phyloP scores from a whole-genome alignment of 805 yeast genomes.

The Zygosaccharomyces rouxii region DNA sequence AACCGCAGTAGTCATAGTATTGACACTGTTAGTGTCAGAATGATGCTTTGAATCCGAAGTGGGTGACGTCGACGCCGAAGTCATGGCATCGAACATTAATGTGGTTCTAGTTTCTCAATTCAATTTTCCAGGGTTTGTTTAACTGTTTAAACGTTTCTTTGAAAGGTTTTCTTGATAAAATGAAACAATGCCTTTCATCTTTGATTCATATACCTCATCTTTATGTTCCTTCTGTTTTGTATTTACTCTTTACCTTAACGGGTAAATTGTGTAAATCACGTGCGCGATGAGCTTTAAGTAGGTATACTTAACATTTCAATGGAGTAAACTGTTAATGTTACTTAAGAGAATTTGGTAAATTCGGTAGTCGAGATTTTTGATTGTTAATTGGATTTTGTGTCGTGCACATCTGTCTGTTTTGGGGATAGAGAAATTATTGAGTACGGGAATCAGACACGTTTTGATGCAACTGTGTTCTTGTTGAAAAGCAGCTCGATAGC shows the following conservation, averaged over 20 bases:
- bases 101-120: not conserved
- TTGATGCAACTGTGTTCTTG: no score
- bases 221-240: conserved; percentile 12
- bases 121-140: not conserved
- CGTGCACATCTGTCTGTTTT: not conserved
- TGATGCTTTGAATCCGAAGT: conserved; percentile 3
- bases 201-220: conserved; percentile 4
- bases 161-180: not conserved
- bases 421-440: not conserved
- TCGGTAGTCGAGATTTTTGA: not conserved
- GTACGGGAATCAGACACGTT: no score
- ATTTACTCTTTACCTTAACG: conserved; percentile 15
- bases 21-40: conserved; percentile 6
- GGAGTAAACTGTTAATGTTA: not conserved
- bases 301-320: not conserved
- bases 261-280: conserved; percentile 11
- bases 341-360: not conserved
- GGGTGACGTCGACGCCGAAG: conserved; percentile 60
- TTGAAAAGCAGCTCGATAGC: no score
- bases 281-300: not conserved
- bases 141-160: not conserved
- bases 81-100: conserved; percentile 53
- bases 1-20: conserved; percentile 1
- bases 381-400: not conserved
- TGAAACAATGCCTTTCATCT: not conserved